A percentile compares a stretch with the other conserved stretches of the same genome.
phyloP scores from a whole-genome alignment of 2,329 filamentous ascomycete genomes.

The Epichloe hybrida region DNA sequence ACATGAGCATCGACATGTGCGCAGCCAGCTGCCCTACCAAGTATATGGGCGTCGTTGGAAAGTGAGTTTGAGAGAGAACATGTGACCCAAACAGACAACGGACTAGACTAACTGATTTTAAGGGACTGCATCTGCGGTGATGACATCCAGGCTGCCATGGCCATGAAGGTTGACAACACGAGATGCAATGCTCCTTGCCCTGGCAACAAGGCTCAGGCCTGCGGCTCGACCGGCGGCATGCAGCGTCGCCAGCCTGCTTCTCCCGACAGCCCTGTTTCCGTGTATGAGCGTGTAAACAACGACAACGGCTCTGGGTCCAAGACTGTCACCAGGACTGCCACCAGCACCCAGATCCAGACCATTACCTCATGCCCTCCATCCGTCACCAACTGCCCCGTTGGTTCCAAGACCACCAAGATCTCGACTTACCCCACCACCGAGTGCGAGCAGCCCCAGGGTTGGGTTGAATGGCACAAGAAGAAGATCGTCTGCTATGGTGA shows the following conservation, averaged over 20 bases:
- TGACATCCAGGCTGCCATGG: constrained; percentile 4
- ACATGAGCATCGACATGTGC: constrained; percentile 15
- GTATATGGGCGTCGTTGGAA: constrained; percentile 15
- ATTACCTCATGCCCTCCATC: constrained; percentile 17
- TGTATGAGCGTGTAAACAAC: neutral
- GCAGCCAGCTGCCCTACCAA: constrained; percentile 10
- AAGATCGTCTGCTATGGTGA: constrained; percentile 23
- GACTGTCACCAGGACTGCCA: constrained; percentile 14
- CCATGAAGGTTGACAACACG: constrained; percentile 5
- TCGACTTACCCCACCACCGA: constrained; percentile 11
- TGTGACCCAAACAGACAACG: neutral
- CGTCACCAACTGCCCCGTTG: constrained; percentile 13
- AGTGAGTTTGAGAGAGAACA: constrained; percentile 8
- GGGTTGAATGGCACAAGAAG: constrained; percentile 15
- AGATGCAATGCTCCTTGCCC: constrained; percentile 17
- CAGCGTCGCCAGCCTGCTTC: neutral
- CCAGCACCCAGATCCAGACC: constrained; percentile 15
- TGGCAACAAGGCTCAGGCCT: constrained; percentile 11
- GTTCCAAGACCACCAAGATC: constrained; percentile 11
- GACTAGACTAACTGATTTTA: neutral
- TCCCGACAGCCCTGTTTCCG: neutral
- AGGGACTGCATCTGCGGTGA: constrained; percentile 20
- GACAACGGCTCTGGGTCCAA: neutral
- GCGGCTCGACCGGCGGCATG: constrained; percentile 11
- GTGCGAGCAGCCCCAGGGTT: neutral